Percentiles rank a stretch among this genome's conserved stretches.
Evolutionary conservation across 169 alveolate species (phyloP).

Genomic region (Plasmodium relictum): DNA sequence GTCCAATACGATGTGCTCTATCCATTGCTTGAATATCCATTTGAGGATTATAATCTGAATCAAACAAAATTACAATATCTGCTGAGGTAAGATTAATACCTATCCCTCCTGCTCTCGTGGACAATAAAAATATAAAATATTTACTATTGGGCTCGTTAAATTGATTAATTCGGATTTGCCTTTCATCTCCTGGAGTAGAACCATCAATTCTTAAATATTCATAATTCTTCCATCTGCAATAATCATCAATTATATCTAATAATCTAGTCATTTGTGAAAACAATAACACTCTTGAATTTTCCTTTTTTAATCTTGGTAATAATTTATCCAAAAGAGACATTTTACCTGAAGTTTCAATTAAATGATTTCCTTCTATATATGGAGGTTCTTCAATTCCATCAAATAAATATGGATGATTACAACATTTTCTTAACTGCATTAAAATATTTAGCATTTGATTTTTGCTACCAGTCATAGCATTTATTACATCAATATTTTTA

Average conservation of each 20-base stretch:
- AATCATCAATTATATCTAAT: conserved; percentile 96
- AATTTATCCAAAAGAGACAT: conserved; percentile 93
- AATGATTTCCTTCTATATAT: conserved; percentile 92
- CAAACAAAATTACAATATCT: conserved; percentile 97
- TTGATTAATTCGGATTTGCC: conserved; percentile 93
- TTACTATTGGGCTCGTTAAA: conserved; percentile 92
- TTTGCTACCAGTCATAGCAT: conserved; percentile 80
- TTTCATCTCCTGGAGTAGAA: conserved; percentile 95
- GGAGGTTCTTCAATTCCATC: conserved; percentile 94
- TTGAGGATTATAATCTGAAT: conserved; percentile 99
- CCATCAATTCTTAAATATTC: conserved; percentile 98
- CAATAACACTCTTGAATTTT: conserved; percentile 91
- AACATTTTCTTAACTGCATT: conserved; percentile 98
- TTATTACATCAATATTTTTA: conserved; percentile 85
- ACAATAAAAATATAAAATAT: conserved; percentile 93
- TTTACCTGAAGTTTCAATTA: conserved; percentile 93
- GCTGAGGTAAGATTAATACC: conserved; percentile 98
- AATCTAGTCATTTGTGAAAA: conserved; percentile 95
- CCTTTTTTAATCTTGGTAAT: conserved; percentile 80
- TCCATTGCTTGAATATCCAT: conserved; percentile 98
- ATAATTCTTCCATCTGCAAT: conserved; percentile 93
- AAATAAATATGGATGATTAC: conserved; percentile 97
- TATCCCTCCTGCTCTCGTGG: conserved; percentile 98
- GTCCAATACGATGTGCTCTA: conserved; percentile 99
- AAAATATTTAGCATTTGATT: conserved; percentile 95